Base-by-base conservation (phyloP, 164 flowering plant genomes). In the Vitis rotundifolia region DNA sequence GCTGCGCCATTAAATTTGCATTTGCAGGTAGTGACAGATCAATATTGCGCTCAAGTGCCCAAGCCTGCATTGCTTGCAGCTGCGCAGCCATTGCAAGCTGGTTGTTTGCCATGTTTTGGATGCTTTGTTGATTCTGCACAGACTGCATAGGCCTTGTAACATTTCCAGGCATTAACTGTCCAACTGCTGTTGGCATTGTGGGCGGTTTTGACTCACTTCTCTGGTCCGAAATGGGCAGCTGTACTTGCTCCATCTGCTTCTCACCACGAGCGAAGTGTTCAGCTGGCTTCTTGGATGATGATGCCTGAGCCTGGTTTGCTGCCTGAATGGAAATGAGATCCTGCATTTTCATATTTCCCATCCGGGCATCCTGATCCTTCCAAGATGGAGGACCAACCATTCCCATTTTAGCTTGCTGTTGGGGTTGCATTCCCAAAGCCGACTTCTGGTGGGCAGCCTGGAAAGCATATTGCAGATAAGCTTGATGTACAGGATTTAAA, bases 1-100 rank as follows among this genome's bases (percentile, higher is more conserved):
- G 80, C 71, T 93, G 98, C 18, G 94, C 80, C 70, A 93, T 73
- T 77, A 91, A 64, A 79, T 78, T 84, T 62, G 93, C 94, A 87
- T 91, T 89, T 64, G 84, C 89, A 61, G 97, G 99, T 37, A 59
- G 78, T 29, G 97, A 85, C 12, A 92, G 78, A 80, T 96, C 99
- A 75, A 96, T 85, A 78, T 92, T 93, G 67, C 82, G 89, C 75
- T 93, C 99, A 72, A 68, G 77, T 44, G 97, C 98, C 93, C 94
- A 88, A 14, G 94, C 94, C 66, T 93, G 93, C 84, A 90, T 73
- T 9, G 87, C 89, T 73, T 89, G 97, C 82, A 91, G 54, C 77
- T 95, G 98, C 14, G 94, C 86, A 66, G 87, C 85, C 85, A 90
- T 77, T 15, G 90, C 85, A 51, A 80, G 66, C 70, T 82, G 91